Percentiles rank a stretch among this genome's conserved stretches.
These are phyloP conservation scores for Pseudogymnoascus sp. DNA, from an alignment of 2,329 filamentous ascomycete species.

Conservation along the genomic window DNA sequence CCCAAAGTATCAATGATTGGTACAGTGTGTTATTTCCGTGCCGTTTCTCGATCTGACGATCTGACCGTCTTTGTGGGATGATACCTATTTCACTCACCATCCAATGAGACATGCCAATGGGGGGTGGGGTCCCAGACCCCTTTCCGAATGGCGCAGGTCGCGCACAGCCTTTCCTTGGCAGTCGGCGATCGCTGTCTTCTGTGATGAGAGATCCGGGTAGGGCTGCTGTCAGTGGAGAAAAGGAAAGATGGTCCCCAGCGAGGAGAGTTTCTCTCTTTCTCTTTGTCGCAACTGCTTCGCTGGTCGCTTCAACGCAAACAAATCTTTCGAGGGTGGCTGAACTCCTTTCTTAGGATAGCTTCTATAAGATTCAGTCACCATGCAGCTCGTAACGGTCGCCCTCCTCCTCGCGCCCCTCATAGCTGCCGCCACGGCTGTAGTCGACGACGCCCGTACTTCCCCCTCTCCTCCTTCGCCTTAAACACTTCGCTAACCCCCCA, in stretches of 20 bases:
- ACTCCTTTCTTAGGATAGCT: background rate
- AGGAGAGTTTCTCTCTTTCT: background rate
- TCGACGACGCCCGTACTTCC: conserved; percentile 22
- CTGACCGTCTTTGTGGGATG: background rate
- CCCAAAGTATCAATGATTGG: background rate
- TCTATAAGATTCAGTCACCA: background rate
- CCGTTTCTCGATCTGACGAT: background rate
- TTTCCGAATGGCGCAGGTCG: background rate
- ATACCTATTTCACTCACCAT: background rate
- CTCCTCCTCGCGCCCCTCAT: conserved; percentile 13
- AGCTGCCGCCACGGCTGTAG: conserved; percentile 18
- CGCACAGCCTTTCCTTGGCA: background rate
- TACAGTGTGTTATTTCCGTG: background rate
- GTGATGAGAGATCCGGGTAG: background rate
- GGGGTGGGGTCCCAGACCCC: background rate
- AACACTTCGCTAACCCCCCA: background rate
- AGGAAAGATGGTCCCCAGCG: background rate
- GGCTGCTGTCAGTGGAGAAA: background rate
- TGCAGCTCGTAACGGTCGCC: conserved; percentile 21
- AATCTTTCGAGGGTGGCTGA: background rate
- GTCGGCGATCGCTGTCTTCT: background rate
- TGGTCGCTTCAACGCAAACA: background rate
- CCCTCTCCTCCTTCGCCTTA: conserved; percentile 16
- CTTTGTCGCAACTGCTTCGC: background rate
- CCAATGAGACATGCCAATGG: background rate